phyloP scores from a whole-genome alignment of 352 stramenopile genomes.

The Phytophthora cactorum region DNA sequence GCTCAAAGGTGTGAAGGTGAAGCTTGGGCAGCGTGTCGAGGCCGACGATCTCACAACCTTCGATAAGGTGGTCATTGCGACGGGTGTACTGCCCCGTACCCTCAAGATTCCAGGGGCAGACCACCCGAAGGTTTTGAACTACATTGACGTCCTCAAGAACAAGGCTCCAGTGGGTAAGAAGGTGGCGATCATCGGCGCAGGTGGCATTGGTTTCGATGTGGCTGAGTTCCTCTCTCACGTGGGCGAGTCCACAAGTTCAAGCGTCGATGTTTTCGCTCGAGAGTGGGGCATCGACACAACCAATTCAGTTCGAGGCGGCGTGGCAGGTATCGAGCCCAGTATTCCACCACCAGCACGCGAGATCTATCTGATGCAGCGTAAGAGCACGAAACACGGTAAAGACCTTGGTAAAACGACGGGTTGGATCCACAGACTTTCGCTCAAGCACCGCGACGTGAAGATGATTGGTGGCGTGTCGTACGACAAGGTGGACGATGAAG shows the following conservation, averaged over 20 bases:
- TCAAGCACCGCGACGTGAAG: constrained; percentile 92
- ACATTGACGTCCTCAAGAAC: constrained; percentile 95
- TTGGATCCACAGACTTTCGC: constrained; percentile 96
- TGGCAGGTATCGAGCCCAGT: constrained; percentile 62
- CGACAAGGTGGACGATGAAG: constrained; percentile 94
- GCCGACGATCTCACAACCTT: constrained; percentile 67
- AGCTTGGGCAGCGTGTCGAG: constrained; percentile 61
- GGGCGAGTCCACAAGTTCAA: constrained; percentile 66
- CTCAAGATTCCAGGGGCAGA: constrained; percentile 90
- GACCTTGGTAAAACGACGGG: constrained; percentile 96
- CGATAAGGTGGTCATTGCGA: constrained; percentile 96
- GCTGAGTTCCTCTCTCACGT: constrained; percentile 94
- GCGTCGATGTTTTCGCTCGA: constrained; percentile 87
- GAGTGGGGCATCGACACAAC: constrained; percentile 95
- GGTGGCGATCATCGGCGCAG: constrained; percentile 96
- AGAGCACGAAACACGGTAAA: constrained; percentile 92
- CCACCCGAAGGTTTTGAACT: constrained; percentile 93
- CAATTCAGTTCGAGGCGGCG: constrained; percentile 84
- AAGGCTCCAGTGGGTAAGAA: constrained; percentile 89
- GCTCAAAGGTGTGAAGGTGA: constrained; percentile 84
- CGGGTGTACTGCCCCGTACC: constrained; percentile 91
- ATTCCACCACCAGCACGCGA: constrained; percentile 65
- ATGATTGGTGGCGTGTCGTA: constrained; percentile 95
- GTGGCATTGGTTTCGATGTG: constrained; percentile 99
- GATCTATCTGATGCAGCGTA: constrained; percentile 96